A percentile compares a stretch with the other conserved stretches of the same genome.
phyloP scores from a whole-genome alignment of 345 rosid species.

The Citrus inodora region DNA sequence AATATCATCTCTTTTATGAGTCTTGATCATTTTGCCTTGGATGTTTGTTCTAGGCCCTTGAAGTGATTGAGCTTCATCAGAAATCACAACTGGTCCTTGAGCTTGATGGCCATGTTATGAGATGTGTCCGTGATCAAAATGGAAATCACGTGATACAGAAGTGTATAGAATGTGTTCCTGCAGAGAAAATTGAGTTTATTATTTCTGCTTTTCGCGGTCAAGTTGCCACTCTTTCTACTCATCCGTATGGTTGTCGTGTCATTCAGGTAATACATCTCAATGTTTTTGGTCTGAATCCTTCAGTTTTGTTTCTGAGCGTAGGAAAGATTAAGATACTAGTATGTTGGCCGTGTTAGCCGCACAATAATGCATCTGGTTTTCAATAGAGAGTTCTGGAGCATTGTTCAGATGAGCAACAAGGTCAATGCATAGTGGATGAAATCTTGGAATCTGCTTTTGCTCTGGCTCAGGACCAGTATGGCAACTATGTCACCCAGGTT shows the following conservation, averaged over 20 bases:
- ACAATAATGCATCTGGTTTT: constrained; percentile 19
- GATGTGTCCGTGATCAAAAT: constrained; percentile 94
- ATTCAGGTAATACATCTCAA: constrained; percentile 58
- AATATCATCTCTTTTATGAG: not conserved
- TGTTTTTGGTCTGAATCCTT: constrained; percentile 10
- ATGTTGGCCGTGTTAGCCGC: not conserved
- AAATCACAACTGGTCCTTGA: constrained; percentile 69
- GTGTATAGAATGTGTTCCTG: constrained; percentile 84
- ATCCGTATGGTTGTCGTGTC: constrained; percentile 99
- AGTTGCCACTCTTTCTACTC: constrained; percentile 80
- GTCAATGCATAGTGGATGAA: constrained; percentile 82
- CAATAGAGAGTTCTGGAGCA: constrained; percentile 91
- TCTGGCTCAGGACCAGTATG: constrained; percentile 98
- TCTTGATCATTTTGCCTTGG: not conserved
- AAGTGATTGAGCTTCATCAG: constrained; percentile 92
- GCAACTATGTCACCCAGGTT: constrained; percentile 98
- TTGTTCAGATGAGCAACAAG: constrained; percentile 70
- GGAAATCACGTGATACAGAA: constrained; percentile 98
- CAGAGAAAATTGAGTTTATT: constrained; percentile 70
- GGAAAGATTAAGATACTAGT: not conserved
- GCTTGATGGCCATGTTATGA: constrained; percentile 88
- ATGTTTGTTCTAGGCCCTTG: constrained; percentile 67
- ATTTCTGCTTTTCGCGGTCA: constrained; percentile 82
- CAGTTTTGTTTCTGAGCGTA: not conserved
- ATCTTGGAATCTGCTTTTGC: constrained; percentile 70